Evolutionary conservation across 2,329 filamentous ascomycete species (phyloP), one percentile per base, ranked within the genome.

Genomic region (Botrytis tulipae): DNA sequence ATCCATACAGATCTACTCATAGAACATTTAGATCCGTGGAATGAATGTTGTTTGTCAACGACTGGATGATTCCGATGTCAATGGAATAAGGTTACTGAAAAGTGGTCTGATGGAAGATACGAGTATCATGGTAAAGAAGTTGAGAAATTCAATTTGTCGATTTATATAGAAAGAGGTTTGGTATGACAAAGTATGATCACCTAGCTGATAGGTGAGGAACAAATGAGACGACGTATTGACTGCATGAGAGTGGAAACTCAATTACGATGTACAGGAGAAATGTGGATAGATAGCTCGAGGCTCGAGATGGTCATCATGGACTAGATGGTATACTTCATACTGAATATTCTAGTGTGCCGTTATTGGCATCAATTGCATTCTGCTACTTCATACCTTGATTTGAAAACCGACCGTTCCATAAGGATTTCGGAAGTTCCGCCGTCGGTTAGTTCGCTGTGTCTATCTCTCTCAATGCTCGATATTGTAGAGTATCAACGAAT

Each of bases 21-120:
- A 29, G 22, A 16, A 29, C 32, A 14, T 20, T 25, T 1, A 25
- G 48, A 67, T 25, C n/a, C 32, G 63, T 10, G 35, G 1, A 29
- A 20, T n/a, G 32, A 40, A 67, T 22, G n/a, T 14, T 46, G 40
- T 12, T 29, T 48, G 25, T 22, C 46, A 48, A 66, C n/a, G 63
- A 48, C 42, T 35, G 42, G 44, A 66, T 37, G 63, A 9, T 29
- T 29, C 18, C 61, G 7, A 18, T 44, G 61, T 29, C 40, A 40
- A 44, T 42, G n/a, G n/a, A 46, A 65, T 65, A 40, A 42, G 40
- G n/a, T 32, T 65, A 18, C 46, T 9, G 62, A 40, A 46, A 46
- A 66, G 42, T 66, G 62, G 42, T 42, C 62, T 66, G 22, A 62
- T 62, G 60, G 60, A 62, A 29, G 51, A 18, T 57, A 32, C 51